These are phyloP conservation scores for Pyronema omphalodes DNA, from an alignment of 495 filamentous ascomycete genomes.

Conservation along the genomic window DNA sequence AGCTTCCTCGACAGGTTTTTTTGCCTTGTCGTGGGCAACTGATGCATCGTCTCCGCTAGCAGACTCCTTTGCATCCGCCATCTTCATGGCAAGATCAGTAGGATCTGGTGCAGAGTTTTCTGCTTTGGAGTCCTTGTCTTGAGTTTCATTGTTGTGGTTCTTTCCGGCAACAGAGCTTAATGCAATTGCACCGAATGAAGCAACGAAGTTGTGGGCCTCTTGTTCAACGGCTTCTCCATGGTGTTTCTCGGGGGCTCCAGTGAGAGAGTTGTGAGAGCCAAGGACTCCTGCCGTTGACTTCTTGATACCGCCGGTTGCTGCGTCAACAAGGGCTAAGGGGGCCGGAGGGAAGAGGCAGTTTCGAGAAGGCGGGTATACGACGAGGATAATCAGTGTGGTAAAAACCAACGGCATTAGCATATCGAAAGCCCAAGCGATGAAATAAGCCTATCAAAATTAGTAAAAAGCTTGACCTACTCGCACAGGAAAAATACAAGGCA, in stretches of 20 bases:
- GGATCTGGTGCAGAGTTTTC: slow-evolving; percentile 41
- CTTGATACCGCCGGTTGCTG: slow-evolving; percentile 44
- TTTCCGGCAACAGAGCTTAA: slow-evolving; percentile 61
- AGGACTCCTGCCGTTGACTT: slow-evolving; percentile 51
- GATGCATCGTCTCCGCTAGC: slow-evolving; percentile 30
- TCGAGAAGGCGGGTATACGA: slow-evolving; percentile 47
- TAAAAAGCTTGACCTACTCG: neutral
- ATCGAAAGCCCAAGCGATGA: slow-evolving; percentile 54
- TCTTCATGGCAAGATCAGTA: slow-evolving; percentile 34
- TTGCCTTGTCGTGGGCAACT: slow-evolving; percentile 57
- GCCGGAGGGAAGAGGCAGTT: slow-evolving; percentile 54
- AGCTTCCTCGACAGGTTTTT: slow-evolving; percentile 59
- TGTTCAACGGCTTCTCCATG: slow-evolving; percentile 76
- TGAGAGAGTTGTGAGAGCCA: slow-evolving; percentile 59
- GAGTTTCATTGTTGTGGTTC: slow-evolving; percentile 32
- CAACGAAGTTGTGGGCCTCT: slow-evolving; percentile 67
- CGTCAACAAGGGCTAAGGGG: slow-evolving; percentile 45
- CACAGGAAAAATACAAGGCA: slow-evolving; percentile 31
- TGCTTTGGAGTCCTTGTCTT: slow-evolving; percentile 25
- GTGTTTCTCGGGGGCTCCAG: slow-evolving; percentile 65
- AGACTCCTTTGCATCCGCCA: slow-evolving; percentile 36
- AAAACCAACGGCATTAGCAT: slow-evolving; percentile 46
- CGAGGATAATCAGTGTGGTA: slow-evolving; percentile 40
- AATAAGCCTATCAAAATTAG: slow-evolving; percentile 39
- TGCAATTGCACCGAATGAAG: slow-evolving; percentile 53